phyloP scores from a whole-genome alignment of 345 rosid genomes.

The Turritis glabra region DNA sequence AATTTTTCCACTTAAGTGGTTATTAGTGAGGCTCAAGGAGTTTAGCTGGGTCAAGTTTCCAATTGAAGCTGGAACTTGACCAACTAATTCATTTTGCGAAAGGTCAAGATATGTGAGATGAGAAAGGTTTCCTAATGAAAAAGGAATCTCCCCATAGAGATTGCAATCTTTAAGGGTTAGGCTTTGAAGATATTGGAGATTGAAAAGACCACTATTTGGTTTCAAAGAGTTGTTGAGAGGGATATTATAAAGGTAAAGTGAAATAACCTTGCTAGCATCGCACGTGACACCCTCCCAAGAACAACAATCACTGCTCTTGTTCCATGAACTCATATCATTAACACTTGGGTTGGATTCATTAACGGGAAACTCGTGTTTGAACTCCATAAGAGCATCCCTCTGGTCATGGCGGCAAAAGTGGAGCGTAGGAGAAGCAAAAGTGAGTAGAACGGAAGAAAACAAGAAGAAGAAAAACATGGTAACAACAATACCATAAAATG shows the following conservation, averaged over 20 bases:
- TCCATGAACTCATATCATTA: not conserved
- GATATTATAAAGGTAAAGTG: not conserved
- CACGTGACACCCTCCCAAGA: not conserved
- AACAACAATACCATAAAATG: not conserved
- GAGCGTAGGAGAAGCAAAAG: not conserved
- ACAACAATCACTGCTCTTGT: not conserved
- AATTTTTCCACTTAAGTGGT: not conserved
- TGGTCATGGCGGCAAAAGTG: not conserved
- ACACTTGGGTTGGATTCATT: too few relatives aligned
- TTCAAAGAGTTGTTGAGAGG: not conserved
- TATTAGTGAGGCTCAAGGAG: not conserved
- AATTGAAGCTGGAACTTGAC: not conserved
- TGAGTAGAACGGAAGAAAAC: not conserved
- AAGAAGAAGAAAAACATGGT: not conserved
- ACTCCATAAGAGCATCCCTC: not conserved
- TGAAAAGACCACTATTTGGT: not conserved
- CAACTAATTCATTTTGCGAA: not conserved
- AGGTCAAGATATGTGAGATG: not conserved
- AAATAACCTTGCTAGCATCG: not conserved
- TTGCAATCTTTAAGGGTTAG: rapidly evolving
- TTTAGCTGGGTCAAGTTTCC: not conserved
- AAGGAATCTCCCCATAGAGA: conserved; percentile 2
- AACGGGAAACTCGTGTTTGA: not conserved
- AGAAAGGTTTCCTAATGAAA: conserved; percentile 16
- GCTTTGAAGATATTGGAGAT: not conserved